A percentile compares a stretch with the other conserved stretches of the same genome.
Evolutionary conservation across 768 basidiomycete species (phyloP).

Genomic region (Mycena metata): DNA sequence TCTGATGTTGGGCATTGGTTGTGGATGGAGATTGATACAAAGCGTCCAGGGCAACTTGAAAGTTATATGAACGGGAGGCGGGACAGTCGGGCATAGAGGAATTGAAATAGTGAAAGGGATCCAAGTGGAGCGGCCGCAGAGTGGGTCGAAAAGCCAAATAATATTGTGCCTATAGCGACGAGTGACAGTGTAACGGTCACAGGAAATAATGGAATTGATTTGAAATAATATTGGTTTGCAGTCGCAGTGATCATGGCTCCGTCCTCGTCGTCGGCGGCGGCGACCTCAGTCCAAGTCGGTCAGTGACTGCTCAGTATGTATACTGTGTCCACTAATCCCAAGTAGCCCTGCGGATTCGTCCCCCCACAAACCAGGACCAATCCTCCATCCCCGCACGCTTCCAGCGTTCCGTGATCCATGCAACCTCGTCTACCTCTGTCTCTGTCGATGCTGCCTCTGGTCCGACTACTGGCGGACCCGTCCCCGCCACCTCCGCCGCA

Average conservation of each 20-base stretch:
- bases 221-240: slow-evolving; percentile 2
- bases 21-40: too few relatives aligned
- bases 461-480: slow-evolving; percentile 63
- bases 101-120: too few relatives aligned
- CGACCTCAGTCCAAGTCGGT: slow-evolving; percentile 96
- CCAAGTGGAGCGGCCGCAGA: too few relatives aligned
- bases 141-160: too few relatives aligned
- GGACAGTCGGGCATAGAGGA: too few relatives aligned
- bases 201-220: too few relatives aligned
- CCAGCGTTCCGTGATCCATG: slow-evolving; percentile 90
- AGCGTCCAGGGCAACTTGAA: too few relatives aligned
- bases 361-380: slow-evolving; percentile 86
- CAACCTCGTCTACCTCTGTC: slow-evolving; percentile 79
- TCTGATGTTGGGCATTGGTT: too few relatives aligned
- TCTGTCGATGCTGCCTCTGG: slow-evolving; percentile 79
- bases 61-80: too few relatives aligned
- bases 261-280: slow-evolving; percentile 70
- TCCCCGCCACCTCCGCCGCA: slow-evolving; percentile 60
- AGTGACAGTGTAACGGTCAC: neutral
- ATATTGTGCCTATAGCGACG: too few relatives aligned
- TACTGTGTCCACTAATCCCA: slow-evolving; percentile 6
- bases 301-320: slow-evolving; percentile 51
- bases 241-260: slow-evolving; percentile 73
- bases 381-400: slow-evolving; percentile 93
- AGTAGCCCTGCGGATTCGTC: slow-evolving; percentile 89